Evolutionary conservation across 2,329 filamentous ascomycete genomes (phyloP), one percentile per base, ranked within the genome.

Genomic region (Penicillium italicum): DNA sequence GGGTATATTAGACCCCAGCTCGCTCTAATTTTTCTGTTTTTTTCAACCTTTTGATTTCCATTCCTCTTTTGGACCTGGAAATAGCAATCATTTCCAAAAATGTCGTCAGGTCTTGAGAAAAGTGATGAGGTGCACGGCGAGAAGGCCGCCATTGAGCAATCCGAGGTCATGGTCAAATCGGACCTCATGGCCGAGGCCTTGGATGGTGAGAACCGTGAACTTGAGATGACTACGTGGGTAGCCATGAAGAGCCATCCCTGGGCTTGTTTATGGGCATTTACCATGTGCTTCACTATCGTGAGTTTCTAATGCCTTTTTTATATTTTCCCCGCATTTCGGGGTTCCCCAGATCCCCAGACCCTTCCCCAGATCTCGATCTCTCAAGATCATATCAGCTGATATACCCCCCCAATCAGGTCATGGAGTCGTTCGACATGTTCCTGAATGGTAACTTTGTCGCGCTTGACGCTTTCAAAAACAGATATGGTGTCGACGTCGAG

Each of bases 341-440:
- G 22, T 36, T 28, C 12, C 11, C 18, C 14, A n/a, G 24, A 37
- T 26, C 2, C 16, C 8, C 11, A 20, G 18, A 12, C 4, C 8
- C 8, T 14, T 16, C 18, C 20, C 10, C 9, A 36, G n/a, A 37
- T 37, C 34, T 37, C n/a, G 1, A 20, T 2, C 31, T 47, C 11
- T 22, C 14, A 1, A 33, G 42, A 30, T 20, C 33, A 26, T 26
- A 18, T 45, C 16, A 26, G 33, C 33, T 55, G 16, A 55, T 30
- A 3, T 4, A n/a, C 16, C n/a, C 11, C 1, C 5, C 5, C 9
- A 5, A 24, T 24, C n/a, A 79, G 77, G 75, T 80, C 54, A 80
- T 80, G 78, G 78, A 80, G 58, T 76, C 77, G 0, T 80, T 78
- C 68, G 75, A 77, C 57, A 76, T 80, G 69, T 80, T 80, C 63